Evolutionary conservation across 345 rosid genomes (phyloP).

Genomic region (Eucalyptus caleyi): DNA sequence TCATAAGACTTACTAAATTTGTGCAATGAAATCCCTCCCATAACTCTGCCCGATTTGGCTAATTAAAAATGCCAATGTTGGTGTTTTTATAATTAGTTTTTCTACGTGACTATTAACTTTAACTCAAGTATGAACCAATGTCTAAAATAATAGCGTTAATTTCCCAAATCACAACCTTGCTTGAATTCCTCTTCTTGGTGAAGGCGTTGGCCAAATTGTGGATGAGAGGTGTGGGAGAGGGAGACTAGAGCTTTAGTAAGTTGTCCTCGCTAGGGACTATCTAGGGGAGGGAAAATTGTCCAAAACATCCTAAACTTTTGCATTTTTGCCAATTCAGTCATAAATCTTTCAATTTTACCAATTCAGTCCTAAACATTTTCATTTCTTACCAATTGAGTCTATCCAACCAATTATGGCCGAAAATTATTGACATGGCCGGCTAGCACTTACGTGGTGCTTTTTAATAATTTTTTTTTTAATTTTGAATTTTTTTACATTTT

Average conservation of each 20-base stretch:
- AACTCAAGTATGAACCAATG: neutral
- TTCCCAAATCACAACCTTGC: neutral
- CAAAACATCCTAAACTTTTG: fast-evolving
- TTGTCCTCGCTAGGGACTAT: neutral
- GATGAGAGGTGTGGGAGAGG: neutral
- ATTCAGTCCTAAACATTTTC: too few relatives aligned
- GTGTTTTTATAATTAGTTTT: neutral
- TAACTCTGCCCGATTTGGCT: neutral
- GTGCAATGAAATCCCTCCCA: neutral
- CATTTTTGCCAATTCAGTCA: too few relatives aligned
- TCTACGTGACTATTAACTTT: neutral
- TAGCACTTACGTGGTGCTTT: too few relatives aligned
- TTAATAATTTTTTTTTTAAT: too few relatives aligned
- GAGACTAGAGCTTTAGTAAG: neutral
- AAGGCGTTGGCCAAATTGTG: neutral
- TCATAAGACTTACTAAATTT: neutral
- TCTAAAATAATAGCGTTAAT: neutral
- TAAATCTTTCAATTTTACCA: too few relatives aligned
- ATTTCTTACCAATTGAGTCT: too few relatives aligned
- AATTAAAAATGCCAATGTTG: neutral
- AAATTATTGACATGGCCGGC: too few relatives aligned
- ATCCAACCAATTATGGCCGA: fast-evolving
- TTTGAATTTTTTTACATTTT: too few relatives aligned
- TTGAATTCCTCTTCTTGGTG: neutral
- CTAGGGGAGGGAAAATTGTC: too few relatives aligned